Conservation (phyloP, 768 basidiomycete genomes). For the Tulasnella sp. region DNA sequence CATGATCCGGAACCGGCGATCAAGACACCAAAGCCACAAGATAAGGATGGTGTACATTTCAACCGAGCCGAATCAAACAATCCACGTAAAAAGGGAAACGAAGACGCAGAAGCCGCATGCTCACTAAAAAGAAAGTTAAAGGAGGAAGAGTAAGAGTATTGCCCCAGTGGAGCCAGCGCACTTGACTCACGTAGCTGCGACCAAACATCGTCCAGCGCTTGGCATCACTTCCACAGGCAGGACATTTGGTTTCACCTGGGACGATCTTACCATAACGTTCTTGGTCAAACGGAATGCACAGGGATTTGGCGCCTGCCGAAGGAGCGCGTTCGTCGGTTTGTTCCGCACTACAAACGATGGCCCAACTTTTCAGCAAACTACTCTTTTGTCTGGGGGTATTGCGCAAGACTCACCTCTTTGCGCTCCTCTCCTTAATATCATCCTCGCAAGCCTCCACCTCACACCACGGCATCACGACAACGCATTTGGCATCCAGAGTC, state of each 20-base stretch:
- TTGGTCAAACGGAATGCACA: constrained; percentile 95
- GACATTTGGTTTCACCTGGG: constrained; percentile 79
- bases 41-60: no score
- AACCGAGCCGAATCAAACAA: no score
- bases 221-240: constrained; percentile 77
- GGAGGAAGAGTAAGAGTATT: neutral
- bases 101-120: neutral
- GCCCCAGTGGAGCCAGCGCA: neutral
- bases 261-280: constrained; percentile 69
- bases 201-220: constrained; percentile 99
- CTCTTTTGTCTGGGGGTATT: neutral
- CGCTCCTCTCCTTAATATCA: constrained; percentile 93
- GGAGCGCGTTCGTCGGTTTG: constrained; percentile 91
- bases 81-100: no score
- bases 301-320: constrained; percentile 93
- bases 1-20: no score
- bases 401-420: constrained; percentile 28
- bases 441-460: constrained; percentile 90
- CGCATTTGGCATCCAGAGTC: constrained; percentile 76
- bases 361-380: neutral
- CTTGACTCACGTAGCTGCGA: constrained; percentile 47
- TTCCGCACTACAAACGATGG: constrained; percentile 49
- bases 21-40: no score
- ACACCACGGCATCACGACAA: constrained; percentile 93
- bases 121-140: neutral